phyloP scores from a whole-genome alignment of 148 eudicot genomes.

The Pouteria glomerata region DNA sequence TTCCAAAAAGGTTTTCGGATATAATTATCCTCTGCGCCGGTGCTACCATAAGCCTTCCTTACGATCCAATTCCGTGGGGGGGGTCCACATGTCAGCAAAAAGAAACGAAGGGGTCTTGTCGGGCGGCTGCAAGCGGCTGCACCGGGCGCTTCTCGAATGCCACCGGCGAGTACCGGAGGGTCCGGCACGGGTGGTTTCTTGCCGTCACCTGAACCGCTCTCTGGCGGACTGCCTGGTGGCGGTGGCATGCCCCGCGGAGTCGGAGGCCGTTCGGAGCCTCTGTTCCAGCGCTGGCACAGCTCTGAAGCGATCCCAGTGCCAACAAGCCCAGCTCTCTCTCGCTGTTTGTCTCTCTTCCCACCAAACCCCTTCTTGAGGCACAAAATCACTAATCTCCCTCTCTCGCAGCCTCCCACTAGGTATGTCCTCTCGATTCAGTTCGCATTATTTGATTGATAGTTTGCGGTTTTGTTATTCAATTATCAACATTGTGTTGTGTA shows the following conservation, averaged over 20 bases:
- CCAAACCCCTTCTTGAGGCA: conserved; percentile 21
- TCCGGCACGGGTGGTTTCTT: conserved; percentile 35
- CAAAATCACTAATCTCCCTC: background rate
- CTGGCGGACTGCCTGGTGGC: conserved; percentile 55
- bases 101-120: background rate
- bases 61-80: too few species aligned
- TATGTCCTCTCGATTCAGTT: background rate
- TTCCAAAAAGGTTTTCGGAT: too few species aligned
- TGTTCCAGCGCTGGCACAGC: conserved; percentile 75
- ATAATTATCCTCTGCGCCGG: too few species aligned
- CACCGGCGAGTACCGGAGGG: conserved; percentile 56
- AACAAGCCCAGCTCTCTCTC: conserved; percentile 58
- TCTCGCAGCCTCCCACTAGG: background rate
- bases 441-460: background rate
- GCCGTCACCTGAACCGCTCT: conserved; percentile 64
- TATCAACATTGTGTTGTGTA: background rate
- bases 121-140: conserved; percentile 43
- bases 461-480: background rate
- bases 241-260: conserved; percentile 48
- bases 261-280: conserved; percentile 57
- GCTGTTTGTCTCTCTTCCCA: conserved; percentile 55
- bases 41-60: too few species aligned
- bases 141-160: conserved; percentile 49
- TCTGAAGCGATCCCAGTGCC: conserved; percentile 73
- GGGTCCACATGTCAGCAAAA: too few species aligned